Percentiles rank a stretch among this genome's conserved stretches.
These are phyloP conservation scores for Aspergillus panamensis DNA, from an alignment of 495 filamentous ascomycete genomes.

Conservation along the genomic window DNA sequence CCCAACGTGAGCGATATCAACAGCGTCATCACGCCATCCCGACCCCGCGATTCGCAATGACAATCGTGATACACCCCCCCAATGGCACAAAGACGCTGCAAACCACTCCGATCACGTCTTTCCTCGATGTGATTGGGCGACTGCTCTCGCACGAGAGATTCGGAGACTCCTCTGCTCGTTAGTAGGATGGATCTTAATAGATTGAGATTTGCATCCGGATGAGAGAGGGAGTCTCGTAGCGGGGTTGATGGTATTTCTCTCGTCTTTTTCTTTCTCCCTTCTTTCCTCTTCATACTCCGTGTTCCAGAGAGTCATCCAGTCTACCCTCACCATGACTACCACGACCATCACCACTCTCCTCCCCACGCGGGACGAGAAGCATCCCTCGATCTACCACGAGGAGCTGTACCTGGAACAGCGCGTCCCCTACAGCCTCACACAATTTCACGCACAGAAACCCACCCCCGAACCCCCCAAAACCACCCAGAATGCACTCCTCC, in stretches of 20 bases:
- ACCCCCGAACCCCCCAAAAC: neutral
- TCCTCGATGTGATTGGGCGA: no score
- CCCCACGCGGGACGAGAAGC: slow-evolving; percentile 14
- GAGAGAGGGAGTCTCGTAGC: neutral
- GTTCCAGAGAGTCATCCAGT: neutral
- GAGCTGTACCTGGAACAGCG: slow-evolving; percentile 12
- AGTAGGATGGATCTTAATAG: no score
- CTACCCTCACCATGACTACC: slow-evolving; percentile 1
- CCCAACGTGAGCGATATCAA: neutral
- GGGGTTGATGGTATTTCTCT: neutral
- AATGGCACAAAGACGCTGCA: neutral
- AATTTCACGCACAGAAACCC: neutral
- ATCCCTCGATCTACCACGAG: slow-evolving; percentile 13
- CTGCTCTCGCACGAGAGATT: neutral
- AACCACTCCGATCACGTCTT: no score
- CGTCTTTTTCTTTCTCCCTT: neutral
- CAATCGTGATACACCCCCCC: neutral
- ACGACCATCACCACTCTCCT: slow-evolving; percentile 11
- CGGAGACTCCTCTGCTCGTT: no score
- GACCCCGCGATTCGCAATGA: slow-evolving; percentile 41
- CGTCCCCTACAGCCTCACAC: neutral
- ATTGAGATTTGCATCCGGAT: no score
- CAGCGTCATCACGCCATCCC: slow-evolving; percentile 36
- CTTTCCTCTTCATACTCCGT: neutral
- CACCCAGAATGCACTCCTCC: slow-evolving; percentile 34